These are phyloP conservation scores for Rhamnella rubrinervis DNA, from an alignment of 331 rosid genomes.

Conservation along the genomic window DNA sequence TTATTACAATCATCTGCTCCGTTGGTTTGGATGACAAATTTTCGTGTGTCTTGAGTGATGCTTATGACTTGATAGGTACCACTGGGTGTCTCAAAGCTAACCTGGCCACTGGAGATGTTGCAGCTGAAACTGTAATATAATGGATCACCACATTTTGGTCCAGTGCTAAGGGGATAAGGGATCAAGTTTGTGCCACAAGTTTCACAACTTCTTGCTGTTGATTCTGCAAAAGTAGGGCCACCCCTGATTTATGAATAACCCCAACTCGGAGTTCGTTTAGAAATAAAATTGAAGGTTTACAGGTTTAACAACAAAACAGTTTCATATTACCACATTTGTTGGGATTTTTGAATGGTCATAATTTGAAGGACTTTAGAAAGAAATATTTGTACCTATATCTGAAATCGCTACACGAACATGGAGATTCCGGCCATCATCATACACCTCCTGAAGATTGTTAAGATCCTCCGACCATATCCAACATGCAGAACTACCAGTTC, in stretches of 20 bases:
- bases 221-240: conserved; percentile 40
- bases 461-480: conserved; percentile 77
- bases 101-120: conserved; percentile 46
- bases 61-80: conserved; percentile 50
- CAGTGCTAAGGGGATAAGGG: conserved; percentile 69
- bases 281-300: not conserved
- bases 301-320: not conserved
- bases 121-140: conserved; percentile 48
- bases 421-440: conserved; percentile 48
- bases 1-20: conserved; percentile 38
- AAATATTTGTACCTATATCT: conserved; percentile 53
- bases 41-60: conserved; percentile 41
- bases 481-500: conserved; percentile 43
- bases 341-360: not conserved
- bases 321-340: not conserved
- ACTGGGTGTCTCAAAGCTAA: conserved; percentile 42
- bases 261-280: not conserved
- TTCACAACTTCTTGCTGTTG: conserved; percentile 43
- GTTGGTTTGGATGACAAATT: conserved; percentile 41
- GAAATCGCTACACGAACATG: conserved; percentile 52
- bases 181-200: conserved; percentile 70
- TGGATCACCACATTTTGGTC: conserved; percentile 61
- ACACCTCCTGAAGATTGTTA: conserved; percentile 71
- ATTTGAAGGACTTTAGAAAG: not conserved
- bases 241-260: no score